These are phyloP conservation scores for Prunus armeniaca DNA, from an alignment of 306 rosid species.

Conservation along the genomic window DNA sequence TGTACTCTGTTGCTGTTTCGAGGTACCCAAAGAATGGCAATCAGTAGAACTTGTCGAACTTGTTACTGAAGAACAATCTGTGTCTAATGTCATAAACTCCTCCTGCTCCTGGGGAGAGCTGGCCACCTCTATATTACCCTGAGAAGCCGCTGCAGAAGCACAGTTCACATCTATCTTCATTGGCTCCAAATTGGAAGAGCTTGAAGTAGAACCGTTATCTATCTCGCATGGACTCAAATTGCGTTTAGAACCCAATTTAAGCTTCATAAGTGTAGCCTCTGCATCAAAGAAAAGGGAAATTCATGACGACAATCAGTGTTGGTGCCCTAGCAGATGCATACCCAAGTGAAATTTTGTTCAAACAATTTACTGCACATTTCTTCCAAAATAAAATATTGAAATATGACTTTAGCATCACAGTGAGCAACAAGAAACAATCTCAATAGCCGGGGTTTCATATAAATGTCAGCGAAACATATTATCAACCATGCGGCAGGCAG, in stretches of 20 bases:
- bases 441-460: background rate
- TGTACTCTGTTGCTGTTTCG: conserved; percentile 11
- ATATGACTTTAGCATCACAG: too few relatives aligned
- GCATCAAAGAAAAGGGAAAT: conserved; percentile 23
- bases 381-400: background rate
- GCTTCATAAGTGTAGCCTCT: conserved; percentile 85
- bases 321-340: background rate
- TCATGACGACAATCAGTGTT: background rate
- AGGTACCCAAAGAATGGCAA: conserved; percentile 16
- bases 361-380: background rate
- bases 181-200: conserved; percentile 34
- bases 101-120: conserved; percentile 13
- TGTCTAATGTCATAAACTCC: conserved; percentile 33
- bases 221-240: conserved; percentile 26
- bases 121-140: conserved; percentile 11
- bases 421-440: too few relatives aligned
- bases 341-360: background rate
- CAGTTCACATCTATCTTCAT: conserved; percentile 25
- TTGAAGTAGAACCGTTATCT: conserved; percentile 27
- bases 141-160: conserved; percentile 21
- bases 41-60: background rate
- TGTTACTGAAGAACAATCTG: conserved; percentile 32
- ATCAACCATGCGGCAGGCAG: conserved; percentile 17
- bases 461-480: background rate
- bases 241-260: conserved; percentile 65